These are phyloP conservation scores for Holtermanniella nyarrowii DNA, from an alignment of 768 basidiomycete genomes.

Conservation along the genomic window DNA sequence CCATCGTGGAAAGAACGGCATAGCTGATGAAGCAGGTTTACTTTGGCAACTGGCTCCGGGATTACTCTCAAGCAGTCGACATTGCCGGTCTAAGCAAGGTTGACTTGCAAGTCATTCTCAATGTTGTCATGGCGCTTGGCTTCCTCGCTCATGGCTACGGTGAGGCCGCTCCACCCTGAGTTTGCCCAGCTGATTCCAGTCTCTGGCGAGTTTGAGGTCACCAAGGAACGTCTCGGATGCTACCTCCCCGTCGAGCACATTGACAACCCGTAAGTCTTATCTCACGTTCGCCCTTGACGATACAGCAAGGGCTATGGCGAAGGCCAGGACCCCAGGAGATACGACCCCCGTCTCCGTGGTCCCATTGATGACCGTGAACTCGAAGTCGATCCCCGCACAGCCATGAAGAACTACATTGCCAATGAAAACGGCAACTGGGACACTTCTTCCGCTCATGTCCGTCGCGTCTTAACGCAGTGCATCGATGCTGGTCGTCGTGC, in stretches of 20 bases:
- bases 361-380: conserved; percentile 78
- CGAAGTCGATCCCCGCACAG: conserved; percentile 70
- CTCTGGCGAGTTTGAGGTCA: conserved; percentile 78
- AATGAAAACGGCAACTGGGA: conserved; percentile 70
- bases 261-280: conserved; percentile 66
- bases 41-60: conserved; percentile 73
- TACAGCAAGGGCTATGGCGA: conserved; percentile 59
- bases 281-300: not conserved
- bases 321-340: conserved; percentile 69
- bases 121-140: conserved; percentile 78
- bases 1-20: conserved; percentile 63
- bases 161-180: not conserved
- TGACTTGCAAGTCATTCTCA: conserved; percentile 67
- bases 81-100: conserved; percentile 63
- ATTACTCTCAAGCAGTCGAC: conserved; percentile 79
- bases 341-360: conserved; percentile 63
- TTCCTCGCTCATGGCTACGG: conserved; percentile 53
- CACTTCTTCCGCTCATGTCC: conserved; percentile 48
- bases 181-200: conserved; percentile 60
- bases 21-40: conserved; percentile 35
- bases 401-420: conserved; percentile 82
- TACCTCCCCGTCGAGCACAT: conserved; percentile 78
- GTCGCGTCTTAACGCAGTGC: conserved; percentile 63
- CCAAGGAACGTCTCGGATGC: conserved; percentile 66
- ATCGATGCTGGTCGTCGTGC: conserved; percentile 64